Evolutionary conservation across 2,329 filamentous ascomycete species (phyloP), one percentile per base, ranked within the genome.

Genomic region (Ramularia endophylla): DNA sequence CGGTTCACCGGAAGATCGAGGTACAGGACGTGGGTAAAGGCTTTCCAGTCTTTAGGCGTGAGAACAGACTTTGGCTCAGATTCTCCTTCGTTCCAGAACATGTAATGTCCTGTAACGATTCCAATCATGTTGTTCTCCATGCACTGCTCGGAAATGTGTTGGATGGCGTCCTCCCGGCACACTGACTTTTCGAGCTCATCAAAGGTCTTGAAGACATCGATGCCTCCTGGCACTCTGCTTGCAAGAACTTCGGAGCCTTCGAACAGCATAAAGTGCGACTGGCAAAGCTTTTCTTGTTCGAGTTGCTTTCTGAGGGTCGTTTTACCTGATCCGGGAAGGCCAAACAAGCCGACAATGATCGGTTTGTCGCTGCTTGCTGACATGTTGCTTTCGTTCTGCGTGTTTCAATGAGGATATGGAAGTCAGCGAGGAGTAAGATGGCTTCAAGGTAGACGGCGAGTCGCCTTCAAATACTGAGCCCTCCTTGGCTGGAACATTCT

Each of bases 21-120:
- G 50, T 82, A 81, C 9, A 83, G 31, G 11, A 83, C 74, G 48
- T 82, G 76, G 0, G 75, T 78, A 53, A 69, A 82, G 0, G 57
- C 65, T 0, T 62, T 31, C 3, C 70, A 36, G 41, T 82, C 77
- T 6, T 51, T 59, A 2, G 57, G 8, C 0, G 73, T 80, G 37
- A 58, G 66, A 0, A 75, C 66, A 15, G 17, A 19, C 11, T 34
- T 12, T 5, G 46, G 12, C 1, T 54, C 13, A 22, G 55, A 59
- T n/a, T 18, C 27, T 7, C 54, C 43, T 0, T 65, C 51, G 1
- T 54, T 55, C 73, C 74, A 79, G 48, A 81, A 73, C 62, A 72
- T 73, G 53, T 65, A 72, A 53, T 82, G 75, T 0, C 75, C 76
- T 4, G 72, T 60, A 3, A 82, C 71, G 2, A 83, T 51, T 1